Base-by-base conservation (phyloP, 805 yeast species). In the Starmera dryadoides region DNA sequence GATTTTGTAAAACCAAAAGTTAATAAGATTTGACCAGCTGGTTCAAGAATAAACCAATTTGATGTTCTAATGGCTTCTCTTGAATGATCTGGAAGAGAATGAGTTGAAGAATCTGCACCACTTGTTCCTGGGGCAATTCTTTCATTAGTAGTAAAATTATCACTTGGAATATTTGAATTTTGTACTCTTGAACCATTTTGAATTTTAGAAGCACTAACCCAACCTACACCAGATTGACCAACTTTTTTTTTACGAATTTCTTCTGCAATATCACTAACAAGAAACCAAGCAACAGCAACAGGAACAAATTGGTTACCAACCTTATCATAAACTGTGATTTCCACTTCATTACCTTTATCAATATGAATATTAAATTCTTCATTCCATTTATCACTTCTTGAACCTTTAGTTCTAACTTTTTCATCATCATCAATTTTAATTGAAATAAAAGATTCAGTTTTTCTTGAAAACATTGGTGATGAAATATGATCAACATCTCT, bases 401-500 rank as follows among this genome's bases (percentile, higher is more conserved):
- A 74, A 14, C 79, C 73, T 52, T 77, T 81, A 0, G 96, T 84
- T 48, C 75, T 79, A 1, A 81, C 93, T 44, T 78, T 76, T 41
- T 85, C 82, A 33, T 83, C 86, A 60, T 91, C 98, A 58, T 93
- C 99, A 38, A 91, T 75, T 54, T 87, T 89, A 46, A 93, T 66
- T 3, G 81, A 69, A 12, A 88, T 82, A 42, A 73, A 69, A 1
- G 93, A 77, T 50, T 89, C 97, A 0, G 95, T 88, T 41, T 80
- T 76, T 54, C 81, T 80, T 20, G 86, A 71, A 45, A 83, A 77
- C 63, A 86, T 66, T 3, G 94, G 88, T 4, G 93, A 77, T 4
- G 94, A 86, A 35, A 88, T 81, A 62, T 93, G 99, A 53, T 91
- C 96, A 21, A 89, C 88, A 58, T 88, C 96, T 55, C 93, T 75